Base-by-base conservation (phyloP, 345 rosid species). In the Eucalyptus curtisii region DNA sequence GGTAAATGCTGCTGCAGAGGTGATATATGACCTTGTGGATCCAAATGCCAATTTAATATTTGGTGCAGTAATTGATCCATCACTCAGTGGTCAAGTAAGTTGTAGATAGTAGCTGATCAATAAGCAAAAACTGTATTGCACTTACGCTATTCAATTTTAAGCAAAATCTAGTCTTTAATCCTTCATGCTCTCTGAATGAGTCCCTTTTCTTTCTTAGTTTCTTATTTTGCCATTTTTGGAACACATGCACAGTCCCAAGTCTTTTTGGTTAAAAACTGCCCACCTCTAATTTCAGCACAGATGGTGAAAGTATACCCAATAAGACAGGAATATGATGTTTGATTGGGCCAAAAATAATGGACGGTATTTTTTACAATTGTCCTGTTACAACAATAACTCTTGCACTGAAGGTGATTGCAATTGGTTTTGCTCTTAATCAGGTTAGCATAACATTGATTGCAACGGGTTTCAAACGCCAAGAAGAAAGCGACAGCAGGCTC, bases 1-100 rank as follows among this genome's bases (percentile, higher is more conserved):
- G 99, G 99, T 96, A 71, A 97, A 96, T 91, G 97, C 99, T 88
- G 99, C 99, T 24, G 99, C 99, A 5, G 99, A 96, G 91, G 98
- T 97, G 86, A 97, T 96, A 88, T 96, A 96, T 90, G 99, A 96
- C 87, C 97, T 97, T 81, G 99, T 97, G 48, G 99, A 97, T 94
- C 98, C 98, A 88, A 93, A 96, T 61, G 99, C 99, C 33, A 97
- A 96, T 94, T 93, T 96, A 79, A 96, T 97, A 91, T 97, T 97
- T 68, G 99, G 99, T 52, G 99, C 99, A n/a, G 99, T 96, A 49
- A 93, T 96, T 61, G 99, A 97, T 93, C 99, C 99, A 85, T 89
- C 97, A 45, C 88, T 96, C 47, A 95, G 92, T 64, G 97, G 98
- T 91, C 99, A 96, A 93, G 99, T 97, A 93, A 92, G 97, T 52